Evolutionary conservation across 2,329 filamentous ascomycete species (phyloP).

Genomic region (Trichoderma sp.): DNA sequence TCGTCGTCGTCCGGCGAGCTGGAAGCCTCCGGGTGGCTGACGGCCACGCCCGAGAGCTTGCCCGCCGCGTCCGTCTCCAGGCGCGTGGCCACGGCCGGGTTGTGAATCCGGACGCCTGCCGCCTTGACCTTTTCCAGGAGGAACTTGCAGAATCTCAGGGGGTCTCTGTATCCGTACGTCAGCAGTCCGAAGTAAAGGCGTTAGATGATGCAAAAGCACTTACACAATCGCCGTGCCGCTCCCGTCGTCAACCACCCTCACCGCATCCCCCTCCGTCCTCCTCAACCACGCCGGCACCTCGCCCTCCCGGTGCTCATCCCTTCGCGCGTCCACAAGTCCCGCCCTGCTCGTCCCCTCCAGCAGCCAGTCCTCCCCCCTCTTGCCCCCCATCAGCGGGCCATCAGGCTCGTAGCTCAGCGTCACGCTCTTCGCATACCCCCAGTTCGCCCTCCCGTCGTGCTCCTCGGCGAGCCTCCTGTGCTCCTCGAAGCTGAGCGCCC

Average conservation of each 20-base stretch:
- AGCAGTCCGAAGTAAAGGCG: too few relatives aligned
- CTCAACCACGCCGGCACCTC: slow-evolving; percentile 39
- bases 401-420: slow-evolving; percentile 55
- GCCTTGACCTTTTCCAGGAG: slow-evolving; percentile 60
- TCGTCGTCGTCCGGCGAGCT: slow-evolving; percentile 44
- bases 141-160: slow-evolving; percentile 65
- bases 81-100: slow-evolving; percentile 61
- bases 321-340: slow-evolving; percentile 47
- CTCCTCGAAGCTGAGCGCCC: slow-evolving; percentile 67
- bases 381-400: slow-evolving; percentile 42
- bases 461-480: slow-evolving; percentile 65
- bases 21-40: slow-evolving; percentile 50
- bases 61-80: slow-evolving; percentile 54
- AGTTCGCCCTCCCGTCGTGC: slow-evolving; percentile 57
- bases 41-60: slow-evolving; percentile 54
- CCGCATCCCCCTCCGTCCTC: slow-evolving; percentile 53
- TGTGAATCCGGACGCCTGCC: slow-evolving; percentile 66
- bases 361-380: slow-evolving; percentile 66
- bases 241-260: slow-evolving; percentile 64
- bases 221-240: slow-evolving; percentile 67
- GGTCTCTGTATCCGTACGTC: slow-evolving; percentile 55
- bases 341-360: slow-evolving; percentile 64
- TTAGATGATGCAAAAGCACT: slow-evolving; percentile 35
- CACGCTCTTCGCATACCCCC: slow-evolving; percentile 57
- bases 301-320: slow-evolving; percentile 37